Evolutionary conservation across 1,284 basidiomycete genomes (phyloP), one percentile per base, ranked within the genome.

Genomic region (Microbotryum lychnidis-dioicae): DNA sequence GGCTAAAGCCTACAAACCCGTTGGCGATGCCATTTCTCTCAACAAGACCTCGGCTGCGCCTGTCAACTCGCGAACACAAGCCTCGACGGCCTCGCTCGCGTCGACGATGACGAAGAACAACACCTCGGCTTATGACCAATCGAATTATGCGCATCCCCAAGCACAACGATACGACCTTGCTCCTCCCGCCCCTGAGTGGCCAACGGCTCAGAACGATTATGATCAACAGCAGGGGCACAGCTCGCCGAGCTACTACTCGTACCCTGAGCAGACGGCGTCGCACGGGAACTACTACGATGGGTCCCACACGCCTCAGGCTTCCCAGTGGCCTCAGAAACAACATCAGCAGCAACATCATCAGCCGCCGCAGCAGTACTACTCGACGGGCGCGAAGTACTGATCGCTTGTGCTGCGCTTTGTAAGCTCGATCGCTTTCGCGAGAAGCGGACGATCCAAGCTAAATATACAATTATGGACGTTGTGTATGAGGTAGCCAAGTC

Each of bases 1-100:
- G 48, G 20, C 25, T 9, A 53, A 53, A 20, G 29, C 51, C 20
- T 53, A 53, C 51, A 33, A 47, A 42, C 63, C 33, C 25, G 45
- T 48, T 27, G 31, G 54, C 44, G 14, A 55, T 14, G 14, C 50
- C 9, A 44, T 37, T 29, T 23, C 27, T 5, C 33, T 49, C 7
- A 23, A 29, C 57, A 20, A 31, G 2, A 52, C 51, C 31, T 21
- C 31, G 5, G 33, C 23, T 21, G 46, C 23, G 12, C n/a, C n/a
- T 21, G 44, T 45, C 33, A 57, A 61, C 18, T 27, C 57, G 25
- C 54, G 59, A 48, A 60, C 63, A n/a, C 63, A 62, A 44, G 63
- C 62, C 16, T 23, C 25, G 10, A 49, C 29, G 45, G 52, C 42
- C 25, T 42, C 37, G 37, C 29, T 27, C 23, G 46, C 20, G 9